Percentiles rank a stretch among this genome's conserved stretches.
Evolutionary conservation across 805 yeast genomes (phyloP).

Genomic region (Maudiozyma saulgeensis): DNA sequence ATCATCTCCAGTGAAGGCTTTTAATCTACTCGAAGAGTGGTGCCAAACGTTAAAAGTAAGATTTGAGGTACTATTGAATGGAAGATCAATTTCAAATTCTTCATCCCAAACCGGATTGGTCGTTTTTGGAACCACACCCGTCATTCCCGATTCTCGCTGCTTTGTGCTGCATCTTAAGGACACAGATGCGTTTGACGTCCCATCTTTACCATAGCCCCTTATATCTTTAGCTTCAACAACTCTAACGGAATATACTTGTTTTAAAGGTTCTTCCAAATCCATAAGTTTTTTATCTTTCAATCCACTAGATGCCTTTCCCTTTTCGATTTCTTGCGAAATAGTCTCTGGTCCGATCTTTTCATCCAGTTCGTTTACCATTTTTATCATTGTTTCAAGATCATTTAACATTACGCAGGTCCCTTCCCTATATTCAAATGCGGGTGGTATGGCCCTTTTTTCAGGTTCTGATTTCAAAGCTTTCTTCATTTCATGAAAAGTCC

Average conservation of each 20-base stretch:
- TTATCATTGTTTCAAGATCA: constrained; percentile 46
- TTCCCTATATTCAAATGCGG: constrained; percentile 49
- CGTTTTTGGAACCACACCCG: constrained; percentile 52
- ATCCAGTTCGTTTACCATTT: constrained; percentile 44
- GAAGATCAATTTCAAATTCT: constrained; percentile 52
- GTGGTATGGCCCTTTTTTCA: constrained; percentile 31
- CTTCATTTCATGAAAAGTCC: constrained; percentile 38
- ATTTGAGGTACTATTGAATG: constrained; percentile 35
- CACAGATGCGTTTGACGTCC: constrained; percentile 48
- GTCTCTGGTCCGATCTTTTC: constrained; percentile 48
- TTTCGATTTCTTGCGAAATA: constrained; percentile 28
- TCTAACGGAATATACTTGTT: constrained; percentile 54
- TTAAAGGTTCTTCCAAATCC: constrained; percentile 9
- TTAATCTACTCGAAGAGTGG: constrained; percentile 32
- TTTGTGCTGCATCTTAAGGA: constrained; percentile 50
- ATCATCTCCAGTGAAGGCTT: constrained; percentile 40
- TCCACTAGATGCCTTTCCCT: constrained; percentile 23
- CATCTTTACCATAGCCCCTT: constrained; percentile 37
- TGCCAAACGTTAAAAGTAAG: constrained; percentile 65
- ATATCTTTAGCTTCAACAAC: constrained; percentile 57
- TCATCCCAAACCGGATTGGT: constrained; percentile 81
- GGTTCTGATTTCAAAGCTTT: constrained; percentile 36
- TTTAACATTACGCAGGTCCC: constrained; percentile 71
- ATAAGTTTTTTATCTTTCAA: constrained; percentile 7
- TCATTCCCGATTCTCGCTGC: constrained; percentile 52